phyloP scores from a whole-genome alignment of 768 basidiomycete species.

The Leccinum sublutescens region DNA sequence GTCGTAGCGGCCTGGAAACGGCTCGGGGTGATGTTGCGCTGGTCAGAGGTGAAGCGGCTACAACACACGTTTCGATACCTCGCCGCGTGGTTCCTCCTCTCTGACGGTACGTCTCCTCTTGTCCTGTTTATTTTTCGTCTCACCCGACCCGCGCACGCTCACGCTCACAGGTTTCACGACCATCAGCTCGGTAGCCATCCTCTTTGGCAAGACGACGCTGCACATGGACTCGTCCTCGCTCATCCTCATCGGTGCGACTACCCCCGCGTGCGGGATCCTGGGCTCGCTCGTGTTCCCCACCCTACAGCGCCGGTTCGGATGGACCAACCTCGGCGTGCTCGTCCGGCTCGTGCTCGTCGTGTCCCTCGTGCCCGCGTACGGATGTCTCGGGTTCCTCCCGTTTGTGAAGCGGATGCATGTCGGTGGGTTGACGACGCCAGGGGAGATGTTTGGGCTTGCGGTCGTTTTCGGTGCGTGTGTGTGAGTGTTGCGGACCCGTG shows the following conservation, averaged over 20 bases:
- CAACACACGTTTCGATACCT: conserved; percentile 88
- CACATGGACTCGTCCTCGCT: conserved; percentile 77
- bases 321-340: conserved; percentile 69
- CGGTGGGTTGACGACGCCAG: conserved; percentile 73
- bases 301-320: conserved; percentile 61
- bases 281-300: conserved; percentile 83
- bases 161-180: conserved; percentile 74
- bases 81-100: conserved; percentile 91
- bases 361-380: conserved; percentile 71
- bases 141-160: too few species aligned
- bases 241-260: conserved; percentile 76
- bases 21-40: conserved; percentile 71
- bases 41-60: conserved; percentile 69
- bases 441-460: conserved; percentile 84
- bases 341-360: conserved; percentile 65
- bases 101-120: conserved; percentile 61
- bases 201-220: conserved; percentile 89
- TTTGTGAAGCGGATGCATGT: conserved; percentile 49
- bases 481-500: neutral
- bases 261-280: conserved; percentile 72
- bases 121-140: neutral
- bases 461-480: conserved; percentile 67
- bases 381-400: conserved; percentile 74
- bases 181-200: conserved; percentile 85
- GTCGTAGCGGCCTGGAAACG: conserved; percentile 71